Evolutionary conservation across 106 monocot species (phyloP), one percentile per base, ranked within the genome.

Genomic region (Gastrodia elata): DNA sequence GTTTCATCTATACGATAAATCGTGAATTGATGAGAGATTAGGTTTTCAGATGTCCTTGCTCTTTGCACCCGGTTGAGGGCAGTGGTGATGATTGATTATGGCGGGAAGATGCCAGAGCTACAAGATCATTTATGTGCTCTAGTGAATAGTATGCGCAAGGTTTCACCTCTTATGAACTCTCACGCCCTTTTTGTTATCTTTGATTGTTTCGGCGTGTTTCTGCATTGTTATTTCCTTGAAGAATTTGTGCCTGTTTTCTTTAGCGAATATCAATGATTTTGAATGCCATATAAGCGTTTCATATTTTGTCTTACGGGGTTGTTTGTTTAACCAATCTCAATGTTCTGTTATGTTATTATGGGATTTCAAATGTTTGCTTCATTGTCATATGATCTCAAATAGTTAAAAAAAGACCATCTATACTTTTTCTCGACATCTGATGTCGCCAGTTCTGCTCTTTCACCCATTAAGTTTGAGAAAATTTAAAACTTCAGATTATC

Each of bases 41-140:
- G 61, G 10, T 32, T 83, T 28, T 35, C 80, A 90, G 90, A 90
- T 74, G 70, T 87, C 10, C 70, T 84, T 40, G 80, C 87, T 46
- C 59, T 90, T 64, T 74, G 77, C 67, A 80, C 82, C 39, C 64
- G 84, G 73, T 41, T 90, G 77, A 79, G 90, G 78, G 78, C 84
- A 32, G 90, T 84, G 40, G 82, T 90, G 44, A 84, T 90, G 84
- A 84, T 90, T 39, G 87, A 90, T 43, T 90, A 90, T 77, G 90
- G 90, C 30, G 90, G 90, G 20, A 90, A 82, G 77, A 79, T 90
- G 82, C 90, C 90, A 6, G 86, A 87, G 67, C 76, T 90, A 22
- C 78, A 84, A 75, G 82, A 82, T 39, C 77, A 82, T 61, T 77
- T 90, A 2, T 82, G 82, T 75, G 52, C 15, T 6, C 74, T 90